A percentile compares a stretch with the other conserved stretches of the same genome.
phyloP scores from a whole-genome alignment of 352 stramenopile genomes.

The Blastocystis sp. region DNA sequence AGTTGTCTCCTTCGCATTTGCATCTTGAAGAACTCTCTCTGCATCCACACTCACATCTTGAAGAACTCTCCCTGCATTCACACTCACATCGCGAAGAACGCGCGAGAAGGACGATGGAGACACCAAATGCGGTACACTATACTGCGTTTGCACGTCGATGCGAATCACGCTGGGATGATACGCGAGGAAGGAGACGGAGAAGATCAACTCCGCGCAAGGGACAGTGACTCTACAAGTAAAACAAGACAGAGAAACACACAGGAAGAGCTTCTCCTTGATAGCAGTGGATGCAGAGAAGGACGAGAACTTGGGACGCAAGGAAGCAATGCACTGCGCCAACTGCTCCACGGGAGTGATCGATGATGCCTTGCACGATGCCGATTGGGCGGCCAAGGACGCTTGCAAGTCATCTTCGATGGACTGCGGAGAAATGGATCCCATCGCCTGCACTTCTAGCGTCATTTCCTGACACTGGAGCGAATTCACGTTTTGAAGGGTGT shows the following conservation, averaged over 20 bases:
- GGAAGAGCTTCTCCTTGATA: no score
- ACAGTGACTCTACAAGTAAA: neutral
- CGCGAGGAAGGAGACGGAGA: neutral
- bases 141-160: neutral
- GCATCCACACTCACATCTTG: no score
- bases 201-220: neutral
- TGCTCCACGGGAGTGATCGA: neutral
- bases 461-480: neutral
- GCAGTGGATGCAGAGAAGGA: no score
- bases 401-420: neutral
- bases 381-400: no score
- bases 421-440: neutral
- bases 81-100: neutral
- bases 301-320: no score
- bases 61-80: no score
- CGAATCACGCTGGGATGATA: neutral
- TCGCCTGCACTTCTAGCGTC: neutral
- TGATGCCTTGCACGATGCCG: no score
- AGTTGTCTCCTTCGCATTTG: no score
- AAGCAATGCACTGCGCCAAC: neutral
- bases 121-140: neutral
- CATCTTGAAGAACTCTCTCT: no score
- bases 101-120: neutral
- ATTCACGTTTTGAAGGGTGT: neutral
- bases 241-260: no score